phyloP scores from a whole-genome alignment of 108 stramenopile genomes.

The Aurantiochytrium sp. region DNA sequence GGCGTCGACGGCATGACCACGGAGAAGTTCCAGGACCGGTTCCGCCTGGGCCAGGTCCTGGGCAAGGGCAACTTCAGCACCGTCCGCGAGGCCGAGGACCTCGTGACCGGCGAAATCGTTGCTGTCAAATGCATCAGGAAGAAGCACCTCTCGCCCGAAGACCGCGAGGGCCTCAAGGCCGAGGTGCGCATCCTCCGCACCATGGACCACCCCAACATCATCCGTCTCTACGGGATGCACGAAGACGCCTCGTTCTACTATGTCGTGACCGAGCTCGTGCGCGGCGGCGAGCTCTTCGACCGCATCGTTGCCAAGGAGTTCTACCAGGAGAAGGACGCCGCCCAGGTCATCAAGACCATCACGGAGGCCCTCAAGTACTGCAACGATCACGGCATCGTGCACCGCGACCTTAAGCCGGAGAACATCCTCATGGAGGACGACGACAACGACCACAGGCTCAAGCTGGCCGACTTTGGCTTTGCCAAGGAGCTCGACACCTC shows the following conservation, averaged over 20 bases:
- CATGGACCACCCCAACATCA: conserved; percentile 66
- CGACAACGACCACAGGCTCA: conserved; percentile 76
- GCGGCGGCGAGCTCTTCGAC: conserved; percentile 91
- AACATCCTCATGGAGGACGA: conserved; percentile 77
- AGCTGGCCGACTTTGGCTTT: conserved; percentile 97
- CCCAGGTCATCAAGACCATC: conserved; percentile 67
- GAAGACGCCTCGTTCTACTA: conserved; percentile 72
- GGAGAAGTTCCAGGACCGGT: background rate
- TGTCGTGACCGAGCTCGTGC: conserved; percentile 78
- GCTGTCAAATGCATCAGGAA: conserved; percentile 33
- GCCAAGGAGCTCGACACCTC: conserved; percentile 67
- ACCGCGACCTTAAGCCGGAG: conserved; percentile 86
- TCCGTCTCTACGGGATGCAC: conserved; percentile 82
- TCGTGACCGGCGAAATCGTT: background rate
- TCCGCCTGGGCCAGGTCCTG: background rate
- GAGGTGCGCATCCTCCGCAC: conserved; percentile 33
- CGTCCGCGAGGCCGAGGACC: background rate
- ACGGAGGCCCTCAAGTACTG: conserved; percentile 73
- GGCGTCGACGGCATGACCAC: background rate
- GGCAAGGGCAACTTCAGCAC: conserved; percentile 33
- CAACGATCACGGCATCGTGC: conserved; percentile 71
- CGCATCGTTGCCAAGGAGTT: conserved; percentile 80
- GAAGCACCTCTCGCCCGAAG: background rate
- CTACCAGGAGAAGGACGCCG: conserved; percentile 86
- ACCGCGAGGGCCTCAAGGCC: background rate